These are phyloP conservation scores for Trifolium subterraneum DNA, from an alignment of 306 rosid species.

Conservation along the genomic window DNA sequence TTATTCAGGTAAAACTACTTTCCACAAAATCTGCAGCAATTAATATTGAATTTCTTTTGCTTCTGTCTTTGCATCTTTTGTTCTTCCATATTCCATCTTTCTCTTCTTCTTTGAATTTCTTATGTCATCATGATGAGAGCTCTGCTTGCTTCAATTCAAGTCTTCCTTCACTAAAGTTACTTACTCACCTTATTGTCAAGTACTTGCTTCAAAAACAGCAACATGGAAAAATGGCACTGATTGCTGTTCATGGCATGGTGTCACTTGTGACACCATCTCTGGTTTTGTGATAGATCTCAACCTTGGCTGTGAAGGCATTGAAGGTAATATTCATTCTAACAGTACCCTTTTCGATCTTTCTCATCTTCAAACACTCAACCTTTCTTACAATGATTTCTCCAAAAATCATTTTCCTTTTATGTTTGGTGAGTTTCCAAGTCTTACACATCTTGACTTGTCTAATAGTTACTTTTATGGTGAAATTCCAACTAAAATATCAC, in stretches of 20 bases:
- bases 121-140: no score
- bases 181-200: no score
- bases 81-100: background rate
- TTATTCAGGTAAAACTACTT: no score
- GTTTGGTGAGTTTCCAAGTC: background rate
- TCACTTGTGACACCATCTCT: background rate
- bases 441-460: slow-evolving; percentile 1
- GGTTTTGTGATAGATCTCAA: slow-evolving; percentile 27
- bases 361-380: slow-evolving; percentile 29
- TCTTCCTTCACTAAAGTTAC: no score
- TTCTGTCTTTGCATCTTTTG: background rate
- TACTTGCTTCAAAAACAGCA: no score
- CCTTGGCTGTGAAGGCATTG: slow-evolving; percentile 12
- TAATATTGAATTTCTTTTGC: no score
- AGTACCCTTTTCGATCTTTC: background rate
- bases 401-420: background rate
- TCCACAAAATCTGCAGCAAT: no score
- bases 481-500: background rate
- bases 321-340: slow-evolving; percentile 17
- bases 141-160: no score
- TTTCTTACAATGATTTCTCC: background rate
- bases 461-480: background rate
- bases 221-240: slow-evolving; percentile 28
- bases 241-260: slow-evolving; percentile 40
- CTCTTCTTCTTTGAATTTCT: no score